phyloP scores from a whole-genome alignment of 1,284 basidiomycete genomes.

The Coniferiporia sulphurascens region DNA sequence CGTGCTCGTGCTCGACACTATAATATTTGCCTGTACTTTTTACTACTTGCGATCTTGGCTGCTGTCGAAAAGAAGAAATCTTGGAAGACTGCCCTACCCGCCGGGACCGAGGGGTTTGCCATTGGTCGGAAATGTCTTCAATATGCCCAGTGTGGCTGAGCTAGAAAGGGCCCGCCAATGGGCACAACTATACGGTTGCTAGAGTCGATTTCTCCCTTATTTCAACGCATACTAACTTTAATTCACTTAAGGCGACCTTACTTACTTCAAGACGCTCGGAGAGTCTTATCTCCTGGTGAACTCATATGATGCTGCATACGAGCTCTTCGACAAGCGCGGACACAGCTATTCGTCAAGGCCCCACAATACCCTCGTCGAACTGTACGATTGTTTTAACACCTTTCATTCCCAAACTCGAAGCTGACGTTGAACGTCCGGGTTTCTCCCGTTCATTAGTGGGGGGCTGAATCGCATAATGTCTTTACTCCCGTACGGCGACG shows the following conservation, averaged over 20 bases:
- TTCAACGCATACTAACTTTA: neutral
- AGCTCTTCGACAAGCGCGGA: slow-evolving; percentile 13
- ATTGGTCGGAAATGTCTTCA: slow-evolving; percentile 39
- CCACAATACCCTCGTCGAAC: slow-evolving; percentile 1
- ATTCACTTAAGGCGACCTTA: neutral
- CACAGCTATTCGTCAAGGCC: slow-evolving; percentile 12
- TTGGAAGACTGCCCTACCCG: neutral
- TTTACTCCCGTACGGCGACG: slow-evolving; percentile 4
- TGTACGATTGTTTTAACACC: neutral
- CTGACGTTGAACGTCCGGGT: neutral
- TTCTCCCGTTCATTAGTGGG: neutral
- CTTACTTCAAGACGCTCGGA: slow-evolving; percentile 6
- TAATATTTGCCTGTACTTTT: neutral
- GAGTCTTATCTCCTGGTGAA: slow-evolving; percentile 10
- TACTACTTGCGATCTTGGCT: neutral
- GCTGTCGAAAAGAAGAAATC: neutral
- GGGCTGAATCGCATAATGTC: slow-evolving; percentile 1
- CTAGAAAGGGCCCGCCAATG: slow-evolving; percentile 40
- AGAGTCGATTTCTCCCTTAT: neutral
- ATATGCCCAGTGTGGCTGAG: slow-evolving; percentile 35
- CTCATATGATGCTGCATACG: slow-evolving; percentile 11
- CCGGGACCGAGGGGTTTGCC: slow-evolving; percentile 37
- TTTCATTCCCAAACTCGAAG: neutral
- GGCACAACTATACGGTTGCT: slow-evolving; percentile 36
- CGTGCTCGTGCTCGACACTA: neutral